Percentiles rank a stretch among this genome's conserved stretches.
Evolutionary conservation across 345 rosid genomes (phyloP).

Genomic region (Acer saccharum): DNA sequence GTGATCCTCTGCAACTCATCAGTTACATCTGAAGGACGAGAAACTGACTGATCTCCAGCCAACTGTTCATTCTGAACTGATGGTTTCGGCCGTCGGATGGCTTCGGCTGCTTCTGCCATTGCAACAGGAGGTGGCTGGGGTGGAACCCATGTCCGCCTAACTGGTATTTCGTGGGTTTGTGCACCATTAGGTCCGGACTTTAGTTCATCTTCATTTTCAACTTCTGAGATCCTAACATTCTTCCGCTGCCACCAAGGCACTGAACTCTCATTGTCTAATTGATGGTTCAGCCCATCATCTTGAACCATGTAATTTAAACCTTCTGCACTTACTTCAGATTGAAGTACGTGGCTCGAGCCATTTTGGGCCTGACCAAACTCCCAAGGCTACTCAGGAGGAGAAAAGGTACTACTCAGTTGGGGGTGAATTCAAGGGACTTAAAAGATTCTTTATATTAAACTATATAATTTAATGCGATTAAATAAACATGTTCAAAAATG

Average conservation of each 20-base stretch:
- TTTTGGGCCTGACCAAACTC: constrained; percentile 55
- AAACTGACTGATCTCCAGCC: constrained; percentile 43
- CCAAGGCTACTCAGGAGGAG: constrained; percentile 68
- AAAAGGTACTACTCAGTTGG: constrained; percentile 1
- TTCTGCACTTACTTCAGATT: constrained; percentile 36
- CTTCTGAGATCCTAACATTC: constrained; percentile 59
- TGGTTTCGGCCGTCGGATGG: constrained; percentile 81
- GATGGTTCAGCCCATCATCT: constrained; percentile 45
- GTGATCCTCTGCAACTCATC: constrained; percentile 82
- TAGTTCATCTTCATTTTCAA: constrained; percentile 57
- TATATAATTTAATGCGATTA: background rate
- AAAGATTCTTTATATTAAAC: background rate
- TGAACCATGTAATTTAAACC: constrained; percentile 40
- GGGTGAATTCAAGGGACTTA: background rate
- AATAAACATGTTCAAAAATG: background rate
- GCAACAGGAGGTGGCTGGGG: constrained; percentile 95
- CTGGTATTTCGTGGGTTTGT: constrained; percentile 49
- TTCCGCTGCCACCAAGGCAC: constrained; percentile 81
- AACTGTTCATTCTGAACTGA: constrained; percentile 56
- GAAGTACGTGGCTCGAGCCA: constrained; percentile 39
- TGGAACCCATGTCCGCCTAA: constrained; percentile 84
- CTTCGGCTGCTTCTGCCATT: constrained; percentile 94
- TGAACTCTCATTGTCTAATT: constrained; percentile 34
- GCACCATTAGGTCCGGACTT: constrained; percentile 36
- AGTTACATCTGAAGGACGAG: constrained; percentile 31